Percentiles rank a stretch among this genome's conserved stretches.
Evolutionary conservation across 805 yeast species (phyloP).

Genomic region (Metschnikowia matae): DNA sequence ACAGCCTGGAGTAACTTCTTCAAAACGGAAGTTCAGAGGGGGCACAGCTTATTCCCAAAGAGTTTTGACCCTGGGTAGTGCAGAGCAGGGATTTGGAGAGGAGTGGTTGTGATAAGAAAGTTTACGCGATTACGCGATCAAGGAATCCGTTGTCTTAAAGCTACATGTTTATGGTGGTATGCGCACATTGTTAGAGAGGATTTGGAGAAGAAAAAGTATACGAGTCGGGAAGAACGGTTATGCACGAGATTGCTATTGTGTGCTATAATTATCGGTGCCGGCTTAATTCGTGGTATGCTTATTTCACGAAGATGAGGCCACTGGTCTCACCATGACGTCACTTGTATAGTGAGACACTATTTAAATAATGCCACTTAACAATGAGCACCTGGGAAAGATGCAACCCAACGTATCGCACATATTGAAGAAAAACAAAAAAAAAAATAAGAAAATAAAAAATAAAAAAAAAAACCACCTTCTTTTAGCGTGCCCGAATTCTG

Average conservation of each 20-base stretch:
- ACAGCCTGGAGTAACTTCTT: not conserved
- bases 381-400: not conserved
- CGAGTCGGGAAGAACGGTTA: not conserved
- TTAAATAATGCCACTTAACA: no score
- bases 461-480: no score
- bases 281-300: not conserved
- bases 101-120: not conserved
- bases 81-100: not conserved
- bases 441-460: no score
- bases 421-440: no score
- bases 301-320: not conserved
- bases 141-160: not conserved
- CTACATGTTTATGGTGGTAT: not conserved
- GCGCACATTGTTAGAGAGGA: not conserved
- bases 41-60: not conserved
- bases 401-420: no score
- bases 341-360: no score
- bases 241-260: not conserved
- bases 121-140: slow-evolving; percentile 1
- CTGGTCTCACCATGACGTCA: not conserved
- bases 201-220: not conserved
- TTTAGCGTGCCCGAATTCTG: no score
- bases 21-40: not conserved
- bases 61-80: not conserved
- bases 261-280: no score